Conservation (phyloP, 345 rosid genomes). For the Dipteronia sinensis region DNA sequence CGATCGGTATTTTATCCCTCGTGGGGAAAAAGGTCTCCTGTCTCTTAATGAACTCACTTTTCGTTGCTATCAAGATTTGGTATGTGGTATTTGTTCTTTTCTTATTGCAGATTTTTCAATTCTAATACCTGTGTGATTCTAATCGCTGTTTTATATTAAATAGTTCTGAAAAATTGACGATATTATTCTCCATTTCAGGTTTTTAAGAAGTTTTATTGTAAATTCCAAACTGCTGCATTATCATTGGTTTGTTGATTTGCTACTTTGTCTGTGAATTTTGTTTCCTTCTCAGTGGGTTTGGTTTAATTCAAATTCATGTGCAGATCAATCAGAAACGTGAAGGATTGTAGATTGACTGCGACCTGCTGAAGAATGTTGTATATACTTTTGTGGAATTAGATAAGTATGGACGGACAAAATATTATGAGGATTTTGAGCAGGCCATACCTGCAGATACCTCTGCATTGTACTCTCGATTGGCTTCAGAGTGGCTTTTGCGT, state of each 20-base stretch:
- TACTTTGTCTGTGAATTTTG: not conserved
- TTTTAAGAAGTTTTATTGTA: conserved; percentile 15
- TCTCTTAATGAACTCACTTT: conserved; percentile 18
- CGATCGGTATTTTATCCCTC: conserved; percentile 29
- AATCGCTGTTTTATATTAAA: not conserved
- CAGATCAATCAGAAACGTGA: no score
- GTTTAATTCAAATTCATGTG: no score
- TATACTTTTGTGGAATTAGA: conserved; percentile 23
- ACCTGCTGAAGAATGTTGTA: conserved; percentile 24
- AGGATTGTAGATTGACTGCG: conserved; percentile 20
- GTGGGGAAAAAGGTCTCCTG: not conserved
- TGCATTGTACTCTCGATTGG: conserved; percentile 23
- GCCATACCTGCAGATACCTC: conserved; percentile 23
- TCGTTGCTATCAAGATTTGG: conserved; percentile 26
- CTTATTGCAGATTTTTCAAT: not conserved
- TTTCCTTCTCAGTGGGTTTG: not conserved
- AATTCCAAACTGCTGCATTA: conserved; percentile 17
- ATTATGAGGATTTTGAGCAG: conserved; percentile 31
- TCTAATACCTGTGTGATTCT: not conserved
- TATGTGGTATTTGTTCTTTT: conserved; percentile 6
- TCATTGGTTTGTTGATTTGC: conserved; percentile 19
- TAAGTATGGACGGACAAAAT: conserved; percentile 6
- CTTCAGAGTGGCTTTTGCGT: conserved; percentile 27
- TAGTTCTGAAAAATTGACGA: not conserved
- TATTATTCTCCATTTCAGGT: conserved; percentile 28